phyloP scores from a whole-genome alignment of 192 early-diverging fungal species.

The Chytriomyces sp. region DNA sequence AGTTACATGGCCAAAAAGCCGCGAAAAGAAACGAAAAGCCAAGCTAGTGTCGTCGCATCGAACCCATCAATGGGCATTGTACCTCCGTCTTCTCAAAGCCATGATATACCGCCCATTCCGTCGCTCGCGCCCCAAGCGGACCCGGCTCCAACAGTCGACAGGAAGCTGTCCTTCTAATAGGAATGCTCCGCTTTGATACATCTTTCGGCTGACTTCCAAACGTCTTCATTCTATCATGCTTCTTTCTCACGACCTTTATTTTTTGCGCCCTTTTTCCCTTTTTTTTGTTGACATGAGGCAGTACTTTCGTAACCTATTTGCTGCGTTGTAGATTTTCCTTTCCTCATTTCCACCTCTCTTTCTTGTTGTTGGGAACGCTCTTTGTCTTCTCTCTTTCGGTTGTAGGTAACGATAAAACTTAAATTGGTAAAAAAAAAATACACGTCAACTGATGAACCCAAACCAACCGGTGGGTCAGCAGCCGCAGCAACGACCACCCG shows the following conservation, averaged over 20 bases:
- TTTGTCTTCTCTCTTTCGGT: too few species aligned
- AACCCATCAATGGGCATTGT: not conserved
- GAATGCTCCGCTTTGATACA: not conserved
- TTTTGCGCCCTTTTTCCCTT: not conserved
- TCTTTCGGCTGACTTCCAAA: not conserved
- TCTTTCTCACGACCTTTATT: not conserved
- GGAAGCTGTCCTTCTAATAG: not conserved
- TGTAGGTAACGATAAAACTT: too few species aligned
- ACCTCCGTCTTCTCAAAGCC: not conserved
- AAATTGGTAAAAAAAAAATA: too few species aligned
- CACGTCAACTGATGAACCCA: too few species aligned
- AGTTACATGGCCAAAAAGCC: conserved; percentile 24
- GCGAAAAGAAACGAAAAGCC: not conserved
- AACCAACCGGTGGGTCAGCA: not conserved
- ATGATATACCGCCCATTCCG: not conserved
- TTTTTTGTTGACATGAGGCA: too few species aligned
- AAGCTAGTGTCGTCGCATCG: not conserved
- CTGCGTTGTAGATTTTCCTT: too few species aligned
- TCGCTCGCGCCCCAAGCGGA: not conserved
- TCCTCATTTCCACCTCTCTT: too few species aligned
- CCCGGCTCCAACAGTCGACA: not conserved
- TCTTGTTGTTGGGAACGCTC: too few species aligned
- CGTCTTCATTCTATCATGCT: not conserved
- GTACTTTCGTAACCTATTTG: too few species aligned
- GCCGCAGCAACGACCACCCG: conserved; percentile 7